Conservation (phyloP, 2,329 filamentous ascomycete species). For the Diatrype stigma region DNA sequence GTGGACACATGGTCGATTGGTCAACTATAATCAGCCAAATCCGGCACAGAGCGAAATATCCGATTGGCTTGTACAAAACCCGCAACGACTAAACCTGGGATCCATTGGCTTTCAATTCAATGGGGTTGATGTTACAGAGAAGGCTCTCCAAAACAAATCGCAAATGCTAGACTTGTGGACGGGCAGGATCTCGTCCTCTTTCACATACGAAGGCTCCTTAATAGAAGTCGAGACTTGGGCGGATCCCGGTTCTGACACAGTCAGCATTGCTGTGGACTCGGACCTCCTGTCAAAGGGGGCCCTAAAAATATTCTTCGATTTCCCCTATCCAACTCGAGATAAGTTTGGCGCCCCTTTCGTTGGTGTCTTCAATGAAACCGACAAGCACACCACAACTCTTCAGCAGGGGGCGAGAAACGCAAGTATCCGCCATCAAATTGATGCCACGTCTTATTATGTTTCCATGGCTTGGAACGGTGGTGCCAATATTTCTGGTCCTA, state of each 20-base stretch:
- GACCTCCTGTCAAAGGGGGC: slow-evolving; percentile 31
- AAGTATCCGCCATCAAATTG: slow-evolving; percentile 39
- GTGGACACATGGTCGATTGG: slow-evolving; percentile 38
- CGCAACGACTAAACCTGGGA: slow-evolving; percentile 47
- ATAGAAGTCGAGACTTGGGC: slow-evolving; percentile 42
- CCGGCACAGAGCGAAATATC: slow-evolving; percentile 37
- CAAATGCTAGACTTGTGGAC: slow-evolving; percentile 47
- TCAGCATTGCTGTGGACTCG: slow-evolving; percentile 40
- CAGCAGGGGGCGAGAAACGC: slow-evolving; percentile 25
- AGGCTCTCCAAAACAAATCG: slow-evolving; percentile 32
- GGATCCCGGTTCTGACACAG: slow-evolving; percentile 41
- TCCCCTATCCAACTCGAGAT: slow-evolving; percentile 43
- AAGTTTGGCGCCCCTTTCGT: slow-evolving; percentile 54
- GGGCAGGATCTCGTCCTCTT: slow-evolving; percentile 39
- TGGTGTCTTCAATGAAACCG: slow-evolving; percentile 45
- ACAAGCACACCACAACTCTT: slow-evolving; percentile 38
- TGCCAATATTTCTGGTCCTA: slow-evolving; percentile 29
- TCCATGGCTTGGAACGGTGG: slow-evolving; percentile 33
- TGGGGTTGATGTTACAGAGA: slow-evolving; percentile 34
- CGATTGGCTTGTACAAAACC: slow-evolving; percentile 43
- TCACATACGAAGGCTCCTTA: slow-evolving; percentile 33
- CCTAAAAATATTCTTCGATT: slow-evolving; percentile 48
- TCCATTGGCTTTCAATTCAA: slow-evolving; percentile 44
- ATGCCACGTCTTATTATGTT: slow-evolving; percentile 38
- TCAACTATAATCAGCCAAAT: slow-evolving; percentile 39